phyloP scores from a whole-genome alignment of 345 rosid genomes.

The Eucalyptus paniculata region DNA sequence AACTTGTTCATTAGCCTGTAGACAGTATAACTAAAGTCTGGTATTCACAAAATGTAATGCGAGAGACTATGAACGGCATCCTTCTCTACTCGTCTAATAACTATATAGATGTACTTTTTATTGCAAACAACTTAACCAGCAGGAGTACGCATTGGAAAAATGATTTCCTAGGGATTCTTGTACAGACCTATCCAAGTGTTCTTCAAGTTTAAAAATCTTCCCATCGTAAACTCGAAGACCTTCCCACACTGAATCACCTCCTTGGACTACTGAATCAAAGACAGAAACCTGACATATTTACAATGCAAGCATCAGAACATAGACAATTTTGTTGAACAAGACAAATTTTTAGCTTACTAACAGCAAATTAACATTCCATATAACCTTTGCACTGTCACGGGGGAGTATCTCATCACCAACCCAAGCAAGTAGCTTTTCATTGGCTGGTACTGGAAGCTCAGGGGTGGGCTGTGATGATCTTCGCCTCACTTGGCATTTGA shows the following conservation, averaged over 20 bases:
- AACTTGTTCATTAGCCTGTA: neutral
- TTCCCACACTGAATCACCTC: conserved; percentile 95
- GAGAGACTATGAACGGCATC: neutral
- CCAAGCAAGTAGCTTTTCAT: conserved; percentile 77
- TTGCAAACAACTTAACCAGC: neutral
- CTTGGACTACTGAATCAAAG: conserved; percentile 88
- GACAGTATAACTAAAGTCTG: neutral
- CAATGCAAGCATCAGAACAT: neutral
- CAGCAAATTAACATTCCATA: neutral
- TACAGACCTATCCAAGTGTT: conserved; percentile 68
- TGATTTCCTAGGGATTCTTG: neutral
- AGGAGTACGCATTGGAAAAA: neutral
- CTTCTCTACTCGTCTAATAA: neutral
- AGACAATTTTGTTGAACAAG: neutral
- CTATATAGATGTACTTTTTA: neutral
- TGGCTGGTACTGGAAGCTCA: conserved; percentile 65
- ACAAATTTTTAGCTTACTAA: neutral
- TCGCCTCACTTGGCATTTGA: conserved; percentile 40
- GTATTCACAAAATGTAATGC: neutral
- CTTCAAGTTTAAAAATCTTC: conserved; percentile 81
- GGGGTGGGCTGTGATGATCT: conserved; percentile 46
- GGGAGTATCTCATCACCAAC: conserved; percentile 79
- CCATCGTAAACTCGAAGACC: conserved; percentile 70
- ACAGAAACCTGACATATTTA: conserved; percentile 55
- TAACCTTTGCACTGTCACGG: conserved; percentile 72